phyloP scores from a whole-genome alignment of 1,139 yeast species.

The Meyerozyma carpophila region DNA sequence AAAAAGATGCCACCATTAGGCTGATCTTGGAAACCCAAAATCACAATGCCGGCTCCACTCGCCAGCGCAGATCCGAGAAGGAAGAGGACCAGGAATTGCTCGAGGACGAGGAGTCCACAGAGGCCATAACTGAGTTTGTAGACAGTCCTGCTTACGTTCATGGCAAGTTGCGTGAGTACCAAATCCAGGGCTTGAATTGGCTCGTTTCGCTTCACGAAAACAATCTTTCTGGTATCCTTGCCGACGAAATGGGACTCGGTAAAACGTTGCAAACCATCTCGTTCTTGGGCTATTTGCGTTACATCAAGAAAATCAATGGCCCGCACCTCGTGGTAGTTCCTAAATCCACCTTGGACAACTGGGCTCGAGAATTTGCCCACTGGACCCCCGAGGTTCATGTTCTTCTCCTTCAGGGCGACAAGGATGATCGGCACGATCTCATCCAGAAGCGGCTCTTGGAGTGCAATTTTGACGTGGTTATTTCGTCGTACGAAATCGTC shows the following conservation, averaged over 20 bases:
- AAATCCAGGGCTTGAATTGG: constrained; percentile 93
- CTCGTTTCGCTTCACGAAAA: constrained; percentile 76
- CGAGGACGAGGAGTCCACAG: constrained; percentile 45
- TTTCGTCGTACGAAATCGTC: constrained; percentile 73
- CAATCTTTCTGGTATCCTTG: constrained; percentile 83
- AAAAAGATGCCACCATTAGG: constrained; percentile 54
- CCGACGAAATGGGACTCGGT: constrained; percentile 98
- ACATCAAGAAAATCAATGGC: constrained; percentile 54
- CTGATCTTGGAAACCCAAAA: constrained; percentile 8
- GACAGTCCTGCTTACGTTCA: constrained; percentile 62
- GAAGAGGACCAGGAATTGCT: constrained; percentile 68
- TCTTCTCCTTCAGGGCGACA: constrained; percentile 68
- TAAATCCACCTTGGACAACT: constrained; percentile 73
- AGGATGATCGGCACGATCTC: constrained; percentile 53
- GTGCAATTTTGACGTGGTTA: constrained; percentile 67
- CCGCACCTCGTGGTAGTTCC: constrained; percentile 76
- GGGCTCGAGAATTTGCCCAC: constrained; percentile 70
- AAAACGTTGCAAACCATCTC: constrained; percentile 93
- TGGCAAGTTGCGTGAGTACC: constrained; percentile 73
- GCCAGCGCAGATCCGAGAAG: constrained; percentile 49
- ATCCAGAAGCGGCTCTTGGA: constrained; percentile 46
- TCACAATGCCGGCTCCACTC: constrained; percentile 9
- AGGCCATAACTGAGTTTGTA: constrained; percentile 48
- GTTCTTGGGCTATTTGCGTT: constrained; percentile 67
- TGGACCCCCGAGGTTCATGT: constrained; percentile 79